These are phyloP conservation scores for Fusarium mundagurra DNA, from an alignment of 2,329 filamentous ascomycete genomes.

Conservation along the genomic window DNA sequence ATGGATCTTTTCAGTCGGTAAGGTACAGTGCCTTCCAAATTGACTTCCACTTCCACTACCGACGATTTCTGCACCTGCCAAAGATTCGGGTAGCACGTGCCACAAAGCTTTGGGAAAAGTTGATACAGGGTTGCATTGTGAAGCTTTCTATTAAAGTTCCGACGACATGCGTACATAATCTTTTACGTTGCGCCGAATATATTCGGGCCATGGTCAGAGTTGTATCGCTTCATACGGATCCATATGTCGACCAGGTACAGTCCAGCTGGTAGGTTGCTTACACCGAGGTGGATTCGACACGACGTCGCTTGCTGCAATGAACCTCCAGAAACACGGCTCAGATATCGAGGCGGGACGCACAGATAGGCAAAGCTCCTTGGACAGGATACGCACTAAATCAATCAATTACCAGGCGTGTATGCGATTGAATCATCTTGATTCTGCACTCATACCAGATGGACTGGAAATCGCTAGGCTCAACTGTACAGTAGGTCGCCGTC, in stretches of 20 bases:
- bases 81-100: slow-evolving; percentile 15
- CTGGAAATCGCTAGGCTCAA: slow-evolving; percentile 22
- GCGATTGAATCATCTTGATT: slow-evolving; percentile 3
- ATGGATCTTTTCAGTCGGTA: background rate
- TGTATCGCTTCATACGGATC: background rate
- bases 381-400: background rate
- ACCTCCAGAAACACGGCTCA: slow-evolving; percentile 11
- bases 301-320: background rate
- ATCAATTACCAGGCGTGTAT: background rate
- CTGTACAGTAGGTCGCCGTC: slow-evolving; percentile 1
- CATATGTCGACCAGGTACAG: background rate
- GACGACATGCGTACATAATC: background rate
- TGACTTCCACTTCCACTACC: background rate
- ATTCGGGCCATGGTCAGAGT: slow-evolving; percentile 5
- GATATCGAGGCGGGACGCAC: background rate
- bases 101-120: background rate
- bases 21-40: slow-evolving; percentile 6
- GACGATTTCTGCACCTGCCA: slow-evolving; percentile 6
- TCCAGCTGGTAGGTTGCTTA: background rate
- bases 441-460: slow-evolving; percentile 28
- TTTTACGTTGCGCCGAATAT: background rate
- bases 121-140: background rate
- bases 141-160: background rate
- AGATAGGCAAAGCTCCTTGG: background rate
- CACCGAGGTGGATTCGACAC: slow-evolving; percentile 17